Base-by-base conservation (phyloP, 345 rosid species). In the Aurinia saxatilis region DNA sequence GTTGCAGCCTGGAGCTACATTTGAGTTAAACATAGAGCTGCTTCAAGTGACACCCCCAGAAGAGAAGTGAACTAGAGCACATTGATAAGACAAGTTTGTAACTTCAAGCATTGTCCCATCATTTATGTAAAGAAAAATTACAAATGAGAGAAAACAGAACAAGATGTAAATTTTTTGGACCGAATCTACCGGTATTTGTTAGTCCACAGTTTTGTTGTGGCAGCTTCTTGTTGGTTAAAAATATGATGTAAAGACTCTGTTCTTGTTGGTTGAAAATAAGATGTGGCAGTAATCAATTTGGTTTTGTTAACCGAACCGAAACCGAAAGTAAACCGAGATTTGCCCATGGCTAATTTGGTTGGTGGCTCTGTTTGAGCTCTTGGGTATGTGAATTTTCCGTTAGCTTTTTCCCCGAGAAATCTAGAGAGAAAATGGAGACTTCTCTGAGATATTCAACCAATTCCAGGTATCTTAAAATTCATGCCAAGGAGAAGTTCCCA, bases 1-100 rank as follows among this genome's bases (percentile, higher is more conserved):
- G 49, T 46, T 71, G 88, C 90, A 91, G 98, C 90, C 92, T 10
- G 92, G 87, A 42, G 79, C 79, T 10, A 71, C 87, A 33, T 88
- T 91, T 67, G 95, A 83, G 61, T 73, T 91, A 52, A 84, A 88
- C 48, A 82, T 88, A 6, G 95, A 91, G 85, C 96, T 91, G 75
- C 73, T 91, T 79, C 72, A 77, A 79, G 82, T 83, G 61, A 73
- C 40, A 51, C 72, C 71, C 3, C 67, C 90, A 0, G 76, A 75
- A 59, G 79, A 69, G 35, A 77, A 75, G 68, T 78, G 73, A 55
- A 68, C 13, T 42, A 35, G 30, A 60, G 0, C 19, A 12, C 13
- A 11, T 7, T 25, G 41, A 29, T 30, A 4, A 60, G 31, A 60
- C 17, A 68, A 60, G 29, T 17, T 27, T 37, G 48, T 44, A 53